Conservation (phyloP, 2,329 filamentous ascomycete species). For the Aspergillus proliferans region DNA sequence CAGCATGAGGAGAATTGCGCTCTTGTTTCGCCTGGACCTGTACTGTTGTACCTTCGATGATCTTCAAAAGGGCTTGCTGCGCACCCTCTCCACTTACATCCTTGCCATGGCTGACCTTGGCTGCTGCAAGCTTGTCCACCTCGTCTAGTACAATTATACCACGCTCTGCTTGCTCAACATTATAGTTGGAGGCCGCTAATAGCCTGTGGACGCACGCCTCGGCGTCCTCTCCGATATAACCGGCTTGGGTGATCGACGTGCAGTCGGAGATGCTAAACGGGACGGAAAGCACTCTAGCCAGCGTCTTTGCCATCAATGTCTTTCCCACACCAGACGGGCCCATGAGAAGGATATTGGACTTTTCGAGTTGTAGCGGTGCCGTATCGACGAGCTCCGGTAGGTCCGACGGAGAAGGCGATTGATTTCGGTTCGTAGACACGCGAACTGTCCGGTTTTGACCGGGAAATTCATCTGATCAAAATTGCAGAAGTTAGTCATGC, state of each 20-base stretch:
- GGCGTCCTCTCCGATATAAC: slow-evolving; percentile 97
- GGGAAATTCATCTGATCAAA: slow-evolving; percentile 52
- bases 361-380: slow-evolving; percentile 71
- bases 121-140: slow-evolving; percentile 91
- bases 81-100: slow-evolving; percentile 96
- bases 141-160: slow-evolving; percentile 96
- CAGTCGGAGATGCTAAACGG: slow-evolving; percentile 95
- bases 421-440: slow-evolving; percentile 24
- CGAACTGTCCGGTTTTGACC: slow-evolving; percentile 53
- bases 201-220: slow-evolving; percentile 89
- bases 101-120: slow-evolving; percentile 79
- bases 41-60: slow-evolving; percentile 91
- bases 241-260: slow-evolving; percentile 90
- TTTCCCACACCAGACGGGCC: slow-evolving; percentile 95
- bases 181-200: slow-evolving; percentile 83
- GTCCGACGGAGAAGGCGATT: slow-evolving; percentile 18
- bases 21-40: slow-evolving; percentile 76
- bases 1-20: slow-evolving; percentile 34
- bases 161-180: slow-evolving; percentile 73
- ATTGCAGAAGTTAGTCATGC: neutral
- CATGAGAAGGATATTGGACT: slow-evolving; percentile 86
- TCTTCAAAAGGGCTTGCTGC: slow-evolving; percentile 89
- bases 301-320: slow-evolving; percentile 83
- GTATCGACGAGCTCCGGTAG: slow-evolving; percentile 46
- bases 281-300: slow-evolving; percentile 88